These are phyloP conservation scores for Sporothrix protearum DNA, from an alignment of 2,329 filamentous ascomycete genomes.

Conservation along the genomic window DNA sequence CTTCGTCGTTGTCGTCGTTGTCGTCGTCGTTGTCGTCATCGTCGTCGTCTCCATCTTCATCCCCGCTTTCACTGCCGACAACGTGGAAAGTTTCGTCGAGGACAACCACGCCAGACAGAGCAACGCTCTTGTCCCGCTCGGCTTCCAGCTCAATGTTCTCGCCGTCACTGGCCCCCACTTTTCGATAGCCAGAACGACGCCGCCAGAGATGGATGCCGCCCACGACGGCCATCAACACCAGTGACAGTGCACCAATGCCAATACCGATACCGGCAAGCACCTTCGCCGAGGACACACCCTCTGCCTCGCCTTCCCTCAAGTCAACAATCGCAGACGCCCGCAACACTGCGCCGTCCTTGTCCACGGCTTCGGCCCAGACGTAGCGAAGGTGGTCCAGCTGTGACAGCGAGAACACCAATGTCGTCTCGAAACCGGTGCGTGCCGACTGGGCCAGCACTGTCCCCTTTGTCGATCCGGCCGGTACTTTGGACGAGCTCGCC, in stretches of 20 bases:
- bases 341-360: conserved; percentile 17
- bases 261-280: not conserved
- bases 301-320: not conserved
- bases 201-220: not conserved
- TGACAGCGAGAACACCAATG: not conserved
- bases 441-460: not conserved
- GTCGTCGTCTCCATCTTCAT: not conserved
- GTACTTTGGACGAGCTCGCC: not conserved
- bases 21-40: not conserved
- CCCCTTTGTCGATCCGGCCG: not conserved
- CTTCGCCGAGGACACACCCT: not conserved
- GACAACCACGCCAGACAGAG: not conserved
- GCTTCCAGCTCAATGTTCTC: not conserved
- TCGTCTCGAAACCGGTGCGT: conserved; percentile 14
- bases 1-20: too few relatives aligned
- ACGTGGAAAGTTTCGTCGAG: not conserved
- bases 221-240: not conserved
- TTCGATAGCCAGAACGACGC: not conserved
- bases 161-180: not conserved
- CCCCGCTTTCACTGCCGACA: not conserved
- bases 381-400: not conserved
- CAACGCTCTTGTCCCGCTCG: not conserved
- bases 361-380: conserved; percentile 22
- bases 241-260: not conserved
- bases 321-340: not conserved